Evolutionary conservation across 108 stramenopile genomes (phyloP).

Genomic region (Pseudonitzschia multiseries): DNA sequence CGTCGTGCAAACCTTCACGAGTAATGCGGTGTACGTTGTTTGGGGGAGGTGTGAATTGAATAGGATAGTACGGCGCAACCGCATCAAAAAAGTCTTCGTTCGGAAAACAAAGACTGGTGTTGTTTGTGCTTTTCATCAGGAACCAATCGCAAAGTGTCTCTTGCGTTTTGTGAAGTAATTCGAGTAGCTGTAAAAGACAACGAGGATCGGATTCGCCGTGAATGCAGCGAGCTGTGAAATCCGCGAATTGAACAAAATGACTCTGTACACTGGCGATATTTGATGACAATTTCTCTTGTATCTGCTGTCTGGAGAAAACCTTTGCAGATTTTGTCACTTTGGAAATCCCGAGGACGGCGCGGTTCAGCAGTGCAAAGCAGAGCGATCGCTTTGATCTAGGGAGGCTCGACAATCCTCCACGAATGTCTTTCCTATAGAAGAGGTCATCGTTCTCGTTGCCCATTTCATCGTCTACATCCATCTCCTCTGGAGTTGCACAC

Average conservation of each 20-base stretch:
- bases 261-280: conserved; percentile 14
- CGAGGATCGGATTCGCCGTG: conserved; percentile 89
- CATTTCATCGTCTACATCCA: conserved; percentile 32
- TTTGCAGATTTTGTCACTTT: conserved; percentile 13
- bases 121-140: neutral
- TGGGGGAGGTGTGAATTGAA: conserved; percentile 84
- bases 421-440: conserved; percentile 28
- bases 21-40: conserved; percentile 84
- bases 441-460: conserved; percentile 20
- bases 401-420: conserved; percentile 56
- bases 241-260: conserved; percentile 47
- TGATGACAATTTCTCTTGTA: conserved; percentile 3
- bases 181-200: conserved; percentile 74
- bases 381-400: conserved; percentile 69
- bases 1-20: conserved; percentile 54
- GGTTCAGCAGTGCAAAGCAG: conserved; percentile 64
- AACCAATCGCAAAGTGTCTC: conserved; percentile 24
- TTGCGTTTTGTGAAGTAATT: conserved; percentile 62
- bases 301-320: conserved; percentile 1
- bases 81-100: conserved; percentile 74
- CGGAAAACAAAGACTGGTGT: conserved; percentile 44
- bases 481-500: conserved; percentile 47
- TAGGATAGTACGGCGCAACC: conserved; percentile 83
- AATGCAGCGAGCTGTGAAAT: conserved; percentile 66
- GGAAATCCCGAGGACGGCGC: conserved; percentile 33